Conservation (phyloP, 2,329 filamentous ascomycete genomes). For the Aphanoascus verrucosus region DNA sequence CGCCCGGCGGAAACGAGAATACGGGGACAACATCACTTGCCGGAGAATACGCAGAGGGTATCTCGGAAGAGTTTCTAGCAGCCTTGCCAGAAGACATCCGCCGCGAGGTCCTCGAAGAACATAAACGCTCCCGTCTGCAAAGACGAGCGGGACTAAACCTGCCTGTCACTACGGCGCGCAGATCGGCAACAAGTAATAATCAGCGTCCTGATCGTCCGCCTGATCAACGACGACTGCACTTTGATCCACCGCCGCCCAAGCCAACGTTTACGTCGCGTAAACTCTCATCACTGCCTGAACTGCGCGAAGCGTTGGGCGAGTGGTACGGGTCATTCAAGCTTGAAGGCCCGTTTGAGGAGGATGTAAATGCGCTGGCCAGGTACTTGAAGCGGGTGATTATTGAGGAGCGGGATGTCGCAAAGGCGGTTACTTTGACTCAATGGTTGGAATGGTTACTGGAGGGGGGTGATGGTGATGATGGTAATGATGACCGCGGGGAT, state of each 20-base stretch:
- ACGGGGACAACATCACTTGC: constrained; percentile 16
- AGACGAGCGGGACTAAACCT: constrained; percentile 44
- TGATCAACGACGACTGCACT: constrained; percentile 32
- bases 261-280: constrained; percentile 54
- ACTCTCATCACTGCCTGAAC: constrained; percentile 47
- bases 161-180: neutral
- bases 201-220: constrained; percentile 6
- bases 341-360: constrained; percentile 67
- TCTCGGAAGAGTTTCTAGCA: constrained; percentile 64
- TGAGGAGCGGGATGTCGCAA: constrained; percentile 68
- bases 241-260: constrained; percentile 42
- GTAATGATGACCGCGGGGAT: constrained; percentile 11
- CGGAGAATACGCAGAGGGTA: constrained; percentile 23
- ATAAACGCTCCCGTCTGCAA: constrained; percentile 51
- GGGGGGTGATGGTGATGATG: constrained; percentile 17
- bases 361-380: constrained; percentile 61
- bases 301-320: constrained; percentile 61
- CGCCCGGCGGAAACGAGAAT: constrained; percentile 12
- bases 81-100: constrained; percentile 74
- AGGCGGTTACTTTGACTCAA: constrained; percentile 56
- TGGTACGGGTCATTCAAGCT: constrained; percentile 64
- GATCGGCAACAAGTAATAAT: neutral
- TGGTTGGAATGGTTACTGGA: constrained; percentile 47
- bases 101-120: constrained; percentile 65
- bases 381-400: constrained; percentile 63